A percentile compares a stretch with the other conserved stretches of the same genome.
phyloP scores from a whole-genome alignment of 2,329 filamentous ascomycete species.

The Xylariaceae sp. region DNA sequence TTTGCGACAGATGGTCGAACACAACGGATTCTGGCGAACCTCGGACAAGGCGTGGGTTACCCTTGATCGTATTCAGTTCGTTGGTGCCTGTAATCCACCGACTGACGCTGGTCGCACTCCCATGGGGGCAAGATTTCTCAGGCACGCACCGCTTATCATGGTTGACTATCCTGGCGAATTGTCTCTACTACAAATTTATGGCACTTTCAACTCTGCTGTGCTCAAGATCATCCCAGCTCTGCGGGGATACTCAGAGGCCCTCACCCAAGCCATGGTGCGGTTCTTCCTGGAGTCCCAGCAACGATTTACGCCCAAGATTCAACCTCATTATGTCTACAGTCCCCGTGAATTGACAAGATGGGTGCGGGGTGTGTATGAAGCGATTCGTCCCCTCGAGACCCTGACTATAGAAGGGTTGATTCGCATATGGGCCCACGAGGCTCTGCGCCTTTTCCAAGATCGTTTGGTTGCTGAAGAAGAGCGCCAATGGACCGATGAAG shows the following conservation, averaged over 20 bases:
- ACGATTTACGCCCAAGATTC: conserved; percentile 91
- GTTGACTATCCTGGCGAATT: conserved; percentile 97
- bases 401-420: conserved; percentile 87
- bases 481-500: conserved; percentile 88
- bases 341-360: conserved; percentile 96
- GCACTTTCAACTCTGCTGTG: conserved; percentile 93
- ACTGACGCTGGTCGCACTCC: conserved; percentile 96
- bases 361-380: conserved; percentile 96
- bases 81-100: conserved; percentile 96
- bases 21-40: conserved; percentile 98
- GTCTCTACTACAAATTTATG: conserved; percentile 95
- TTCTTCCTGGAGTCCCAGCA: conserved; percentile 94
- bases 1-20: conserved; percentile 92
- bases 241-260: conserved; percentile 88
- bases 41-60: conserved; percentile 98
- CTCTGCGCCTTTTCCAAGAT: conserved; percentile 93
- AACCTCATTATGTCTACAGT: conserved; percentile 98
- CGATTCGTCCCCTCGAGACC: conserved; percentile 85
- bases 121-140: conserved; percentile 86
- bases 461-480: conserved; percentile 93
- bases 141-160: conserved; percentile 98
- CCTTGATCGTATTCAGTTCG: conserved; percentile 96
- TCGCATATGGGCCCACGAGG: conserved; percentile 97
- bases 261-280: conserved; percentile 96
- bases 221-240: conserved; percentile 94